phyloP scores from a whole-genome alignment of 352 stramenopile genomes.

The Pythium chondricola region DNA sequence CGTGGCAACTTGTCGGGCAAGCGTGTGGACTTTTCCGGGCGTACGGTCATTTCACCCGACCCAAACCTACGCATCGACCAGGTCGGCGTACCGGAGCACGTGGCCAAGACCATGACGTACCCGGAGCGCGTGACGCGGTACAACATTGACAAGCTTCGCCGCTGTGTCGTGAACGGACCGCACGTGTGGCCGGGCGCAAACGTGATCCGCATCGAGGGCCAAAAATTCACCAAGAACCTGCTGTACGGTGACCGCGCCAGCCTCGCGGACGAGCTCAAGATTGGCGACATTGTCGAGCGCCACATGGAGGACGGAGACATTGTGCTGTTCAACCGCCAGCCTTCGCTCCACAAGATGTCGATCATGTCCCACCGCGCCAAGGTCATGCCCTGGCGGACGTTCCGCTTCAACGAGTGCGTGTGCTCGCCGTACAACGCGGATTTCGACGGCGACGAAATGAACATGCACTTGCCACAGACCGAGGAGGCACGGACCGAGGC shows the following conservation, averaged over 20 bases:
- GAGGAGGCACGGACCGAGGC: constrained; percentile 98
- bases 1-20: constrained; percentile 98
- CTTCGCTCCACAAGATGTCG: constrained; percentile 98
- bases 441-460: constrained; percentile 99
- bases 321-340: constrained; percentile 99
- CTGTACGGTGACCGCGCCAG: constrained; percentile 93
- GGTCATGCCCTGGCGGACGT: constrained; percentile 97
- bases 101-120: constrained; percentile 99
- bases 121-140: constrained; percentile 96
- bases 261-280: constrained; percentile 91
- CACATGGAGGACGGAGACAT: constrained; percentile 99
- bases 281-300: constrained; percentile 98
- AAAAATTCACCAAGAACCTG: constrained; percentile 89
- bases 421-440: constrained; percentile 99
- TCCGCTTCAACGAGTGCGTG: constrained; percentile 99
- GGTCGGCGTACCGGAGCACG: constrained; percentile 92
- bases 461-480: constrained; percentile 99
- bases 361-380: constrained; percentile 95
- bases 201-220: constrained; percentile 77
- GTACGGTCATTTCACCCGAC: constrained; percentile 99
- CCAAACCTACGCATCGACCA: constrained; percentile 96
- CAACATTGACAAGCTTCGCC: constrained; percentile 96
- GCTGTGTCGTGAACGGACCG: constrained; percentile 94
- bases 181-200: constrained; percentile 97
- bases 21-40: constrained; percentile 98